phyloP scores from a whole-genome alignment of 345 rosid genomes.

The Rhizophora mangle region DNA sequence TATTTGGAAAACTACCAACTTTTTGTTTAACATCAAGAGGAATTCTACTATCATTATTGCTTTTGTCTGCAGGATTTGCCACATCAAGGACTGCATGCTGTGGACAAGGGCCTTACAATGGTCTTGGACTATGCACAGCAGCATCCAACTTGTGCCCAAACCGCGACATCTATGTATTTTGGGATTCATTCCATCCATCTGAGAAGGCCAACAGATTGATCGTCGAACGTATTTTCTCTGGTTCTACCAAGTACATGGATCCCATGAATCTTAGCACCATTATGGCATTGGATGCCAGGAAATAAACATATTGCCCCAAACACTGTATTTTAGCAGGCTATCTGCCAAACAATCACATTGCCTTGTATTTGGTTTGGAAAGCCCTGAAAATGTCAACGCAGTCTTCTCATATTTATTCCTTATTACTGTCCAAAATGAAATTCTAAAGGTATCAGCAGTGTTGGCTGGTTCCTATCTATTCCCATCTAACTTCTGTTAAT shows the following conservation, averaged over 20 bases:
- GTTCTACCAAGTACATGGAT: constrained; percentile 54
- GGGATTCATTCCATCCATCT: constrained; percentile 89
- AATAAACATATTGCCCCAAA: neutral
- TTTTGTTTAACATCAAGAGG: neutral
- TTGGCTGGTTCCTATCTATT: too few relatives aligned
- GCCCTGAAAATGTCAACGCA: too few relatives aligned
- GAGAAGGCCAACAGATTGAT: constrained; percentile 66
- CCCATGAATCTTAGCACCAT: constrained; percentile 78
- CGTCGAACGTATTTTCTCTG: constrained; percentile 46
- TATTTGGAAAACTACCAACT: too few relatives aligned
- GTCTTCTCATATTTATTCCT: too few relatives aligned
- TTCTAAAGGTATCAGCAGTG: too few relatives aligned
- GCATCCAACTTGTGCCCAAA: constrained; percentile 62
- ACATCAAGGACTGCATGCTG: constrained; percentile 68
- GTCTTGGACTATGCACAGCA: constrained; percentile 65
- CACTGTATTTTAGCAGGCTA: neutral
- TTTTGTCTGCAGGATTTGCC: constrained; percentile 47
- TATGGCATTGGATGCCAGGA: constrained; percentile 51
- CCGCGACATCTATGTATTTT: constrained; percentile 53
- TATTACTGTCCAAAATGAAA: too few relatives aligned
- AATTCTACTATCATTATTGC: neutral
- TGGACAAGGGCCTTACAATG: constrained; percentile 79
- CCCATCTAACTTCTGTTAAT: too few relatives aligned
- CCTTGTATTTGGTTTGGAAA: too few relatives aligned
- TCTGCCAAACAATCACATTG: too few relatives aligned